Conservation (phyloP, 345 rosid species). For the Lepidium didymum region DNA sequence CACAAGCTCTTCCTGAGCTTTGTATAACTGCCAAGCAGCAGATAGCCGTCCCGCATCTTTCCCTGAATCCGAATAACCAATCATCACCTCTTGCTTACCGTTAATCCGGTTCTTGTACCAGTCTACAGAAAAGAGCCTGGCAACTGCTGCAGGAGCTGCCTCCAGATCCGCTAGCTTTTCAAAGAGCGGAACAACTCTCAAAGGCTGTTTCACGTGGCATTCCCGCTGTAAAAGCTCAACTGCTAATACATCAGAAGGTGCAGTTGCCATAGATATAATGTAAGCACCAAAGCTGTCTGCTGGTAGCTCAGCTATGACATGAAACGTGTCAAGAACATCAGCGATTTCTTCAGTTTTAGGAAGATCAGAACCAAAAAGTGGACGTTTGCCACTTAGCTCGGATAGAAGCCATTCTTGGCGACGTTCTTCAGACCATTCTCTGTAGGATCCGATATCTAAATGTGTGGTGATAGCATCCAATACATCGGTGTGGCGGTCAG, state of each 20-base stretch:
- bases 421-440: slow-evolving; percentile 85
- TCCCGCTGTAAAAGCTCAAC: slow-evolving; percentile 97
- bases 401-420: slow-evolving; percentile 92
- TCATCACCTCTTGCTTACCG: slow-evolving; percentile 99
- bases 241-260: slow-evolving; percentile 88
- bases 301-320: slow-evolving; percentile 82
- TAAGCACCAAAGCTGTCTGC: slow-evolving; percentile 86
- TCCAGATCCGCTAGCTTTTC: slow-evolving; percentile 98
- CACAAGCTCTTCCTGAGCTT: slow-evolving; percentile 97
- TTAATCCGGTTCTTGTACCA: slow-evolving; percentile 90
- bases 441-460: slow-evolving; percentile 79
- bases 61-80: slow-evolving; percentile 96
- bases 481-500: slow-evolving; percentile 93
- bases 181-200: slow-evolving; percentile 95
- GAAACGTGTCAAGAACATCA: slow-evolving; percentile 80
- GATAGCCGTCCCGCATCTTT: slow-evolving; percentile 95
- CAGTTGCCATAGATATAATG: slow-evolving; percentile 94
- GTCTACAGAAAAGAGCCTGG: slow-evolving; percentile 83
- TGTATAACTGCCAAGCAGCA: slow-evolving; percentile 96
- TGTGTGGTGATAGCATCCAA: slow-evolving; percentile 83
- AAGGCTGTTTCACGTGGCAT: slow-evolving; percentile 76
- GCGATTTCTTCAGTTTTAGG: slow-evolving; percentile 92
- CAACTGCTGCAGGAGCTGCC: slow-evolving; percentile 93
- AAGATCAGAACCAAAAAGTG: slow-evolving; percentile 90
- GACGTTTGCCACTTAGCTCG: slow-evolving; percentile 90